Evolutionary conservation across 1,139 yeast genomes (phyloP).

Genomic region (Saccharomyces hybrid): DNA sequence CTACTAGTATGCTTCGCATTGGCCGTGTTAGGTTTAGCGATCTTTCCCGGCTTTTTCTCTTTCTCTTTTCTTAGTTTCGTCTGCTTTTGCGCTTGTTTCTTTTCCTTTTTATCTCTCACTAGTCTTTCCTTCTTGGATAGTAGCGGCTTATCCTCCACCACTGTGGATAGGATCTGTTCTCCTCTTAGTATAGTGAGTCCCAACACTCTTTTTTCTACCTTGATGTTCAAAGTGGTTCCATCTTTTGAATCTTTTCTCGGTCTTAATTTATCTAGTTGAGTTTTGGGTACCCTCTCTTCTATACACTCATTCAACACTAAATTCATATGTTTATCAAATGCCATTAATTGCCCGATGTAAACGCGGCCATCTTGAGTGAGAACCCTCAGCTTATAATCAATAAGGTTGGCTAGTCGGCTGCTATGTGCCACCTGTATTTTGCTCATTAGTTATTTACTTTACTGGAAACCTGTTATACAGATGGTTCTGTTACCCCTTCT

Average conservation of each 20-base stretch:
- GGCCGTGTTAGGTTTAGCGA: constrained; percentile 8
- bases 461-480: not conserved
- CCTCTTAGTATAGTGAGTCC: constrained; percentile 86
- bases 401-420: constrained; percentile 52
- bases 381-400: constrained; percentile 67
- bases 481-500: not conserved
- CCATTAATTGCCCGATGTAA: constrained; percentile 71
- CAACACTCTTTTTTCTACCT: constrained; percentile 49
- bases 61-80: constrained; percentile 16
- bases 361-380: constrained; percentile 68
- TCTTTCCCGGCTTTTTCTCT: constrained; percentile 8
- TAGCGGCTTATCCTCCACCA: constrained; percentile 70
- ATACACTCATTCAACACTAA: constrained; percentile 78
- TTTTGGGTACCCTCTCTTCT: constrained; percentile 70
- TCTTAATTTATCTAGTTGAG: constrained; percentile 41
- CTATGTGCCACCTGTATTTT: constrained; percentile 21
- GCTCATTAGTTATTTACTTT: constrained; percentile 7
- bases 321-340: constrained; percentile 88
- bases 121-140: constrained; percentile 38
- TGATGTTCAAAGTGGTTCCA: constrained; percentile 12
- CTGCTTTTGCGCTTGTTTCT: constrained; percentile 22
- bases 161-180: constrained; percentile 76
- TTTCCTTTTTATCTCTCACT: constrained; percentile 19
- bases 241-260: constrained; percentile 23
- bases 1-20: constrained; percentile 15